Evolutionary conservation across 2,329 filamentous ascomycete species (phyloP).

Genomic region (Westerdykella sp.): DNA sequence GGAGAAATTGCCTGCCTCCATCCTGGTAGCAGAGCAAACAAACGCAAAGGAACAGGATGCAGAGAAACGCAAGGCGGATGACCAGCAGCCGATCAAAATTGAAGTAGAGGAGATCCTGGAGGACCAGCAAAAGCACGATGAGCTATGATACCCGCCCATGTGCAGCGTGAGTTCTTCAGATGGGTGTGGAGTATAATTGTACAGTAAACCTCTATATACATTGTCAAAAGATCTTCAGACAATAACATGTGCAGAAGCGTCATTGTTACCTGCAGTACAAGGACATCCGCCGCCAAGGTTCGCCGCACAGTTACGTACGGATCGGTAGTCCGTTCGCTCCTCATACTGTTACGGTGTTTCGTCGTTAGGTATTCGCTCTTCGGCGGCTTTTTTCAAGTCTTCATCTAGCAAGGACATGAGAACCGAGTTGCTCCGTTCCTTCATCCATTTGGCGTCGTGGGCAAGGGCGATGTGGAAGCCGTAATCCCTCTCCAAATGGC

Average conservation of each 20-base stretch:
- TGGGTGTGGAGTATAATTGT: no score
- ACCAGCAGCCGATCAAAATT: constrained; percentile 28
- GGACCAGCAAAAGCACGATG: constrained; percentile 19
- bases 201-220: no score
- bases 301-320: no score
- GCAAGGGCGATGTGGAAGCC: constrained; percentile 26
- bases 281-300: no score
- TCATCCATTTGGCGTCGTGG: constrained; percentile 28
- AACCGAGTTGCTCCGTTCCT: constrained; percentile 18
- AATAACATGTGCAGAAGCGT: no score
- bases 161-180: no score
- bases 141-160: constrained; percentile 12
- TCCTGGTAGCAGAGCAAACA: constrained; percentile 28
- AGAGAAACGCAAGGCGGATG: constrained; percentile 10
- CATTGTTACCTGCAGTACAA: no score
- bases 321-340: no score
- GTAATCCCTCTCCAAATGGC: constrained; percentile 17
- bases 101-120: constrained; percentile 26
- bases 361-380: constrained; percentile 15
- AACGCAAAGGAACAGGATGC: constrained; percentile 11
- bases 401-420: constrained; percentile 26
- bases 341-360: constrained; percentile 12
- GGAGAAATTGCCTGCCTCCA: constrained; percentile 55
- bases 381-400: constrained; percentile 18
- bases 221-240: no score